phyloP scores from a whole-genome alignment of 1,284 basidiomycete species.

The Afroboletus lepidellus region DNA sequence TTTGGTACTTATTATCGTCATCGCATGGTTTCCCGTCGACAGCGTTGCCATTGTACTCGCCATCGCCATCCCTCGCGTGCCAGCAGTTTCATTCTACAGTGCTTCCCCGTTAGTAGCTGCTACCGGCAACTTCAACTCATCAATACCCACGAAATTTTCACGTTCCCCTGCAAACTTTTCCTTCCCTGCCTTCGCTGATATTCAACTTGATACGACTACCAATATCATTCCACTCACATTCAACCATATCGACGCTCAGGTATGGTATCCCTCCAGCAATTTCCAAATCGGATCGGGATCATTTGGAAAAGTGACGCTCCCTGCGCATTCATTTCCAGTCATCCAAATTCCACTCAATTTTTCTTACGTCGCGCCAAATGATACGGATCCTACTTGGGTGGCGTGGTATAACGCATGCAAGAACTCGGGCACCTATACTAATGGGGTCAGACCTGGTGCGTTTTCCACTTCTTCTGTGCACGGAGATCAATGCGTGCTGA shows the following conservation, averaged over 20 bases:
- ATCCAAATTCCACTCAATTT: conserved; percentile 77
- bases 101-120: conserved; percentile 57
- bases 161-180: conserved; percentile 81
- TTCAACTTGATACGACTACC: conserved; percentile 69
- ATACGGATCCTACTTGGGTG: conserved; percentile 77
- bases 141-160: conserved; percentile 62
- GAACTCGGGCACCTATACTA: conserved; percentile 50
- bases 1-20: conserved; percentile 11
- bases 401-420: conserved; percentile 81
- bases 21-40: not conserved
- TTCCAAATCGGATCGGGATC: conserved; percentile 66
- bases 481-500: not conserved
- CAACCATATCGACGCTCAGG: conserved; percentile 58
- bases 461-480: conserved; percentile 9
- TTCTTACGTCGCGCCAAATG: conserved; percentile 77
- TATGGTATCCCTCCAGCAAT: conserved; percentile 65
- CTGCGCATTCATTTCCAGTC: conserved; percentile 60
- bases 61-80: conserved; percentile 79
- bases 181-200: conserved; percentile 71
- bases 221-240: conserved; percentile 78
- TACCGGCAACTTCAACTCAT: conserved; percentile 51
- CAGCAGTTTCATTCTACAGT: conserved; percentile 62
- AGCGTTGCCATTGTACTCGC: conserved; percentile 71
- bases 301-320: conserved; percentile 53
- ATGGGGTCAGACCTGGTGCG: conserved; percentile 62